Evolutionary conservation across 2,329 filamentous ascomycete species (phyloP), one percentile per base, ranked within the genome.

Genomic region (Cadophora malorum): DNA sequence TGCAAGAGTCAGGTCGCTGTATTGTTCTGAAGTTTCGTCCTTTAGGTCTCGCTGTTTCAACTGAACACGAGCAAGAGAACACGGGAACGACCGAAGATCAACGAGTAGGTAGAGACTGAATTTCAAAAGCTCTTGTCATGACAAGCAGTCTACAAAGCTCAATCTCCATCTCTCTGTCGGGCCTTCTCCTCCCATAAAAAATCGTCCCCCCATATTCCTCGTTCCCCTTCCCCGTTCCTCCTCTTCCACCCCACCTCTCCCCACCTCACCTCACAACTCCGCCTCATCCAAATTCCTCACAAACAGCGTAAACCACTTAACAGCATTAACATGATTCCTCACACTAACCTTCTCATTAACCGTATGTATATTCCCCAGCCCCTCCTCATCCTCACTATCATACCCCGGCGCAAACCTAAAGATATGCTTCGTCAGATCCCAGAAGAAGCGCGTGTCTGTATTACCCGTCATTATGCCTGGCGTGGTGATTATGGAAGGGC

Each of bases 251-350:
- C 16, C 56, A 31, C 8, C n/a, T 8, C 19, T 6, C 16, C 9
- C 6, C 19, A 6, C 45, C 45, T 14, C 45, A 21, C 19, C 19
- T 49, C 38, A 38, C 33, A 59, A 58, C 16, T 67, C 60, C 58
- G 52, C 53, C 53, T 53, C 63, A 49, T 66, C 49, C 35, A 52
- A 21, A 55, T 53, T 66, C 56, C 53, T 53, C 38, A 62, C 23
- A 45, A 66, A 66, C 33, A 61, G 19, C 33, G 41, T 52, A 45
- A 66, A 66, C 56, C 64, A 66, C 50, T 58, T 63, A 7, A 62
- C 65, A 28, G 58, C 35, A 49, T 67, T 35, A 59, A 61, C 33
- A 61, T 60, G 61, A 21, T 53, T 63, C 19, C 14, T 23, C 23
- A 61, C 47, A 31, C 31, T 41, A 28, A 66, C 56, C 56, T 33